Evolutionary conservation across 805 yeast species (phyloP).

Genomic region (Deakozyma indianensis): DNA sequence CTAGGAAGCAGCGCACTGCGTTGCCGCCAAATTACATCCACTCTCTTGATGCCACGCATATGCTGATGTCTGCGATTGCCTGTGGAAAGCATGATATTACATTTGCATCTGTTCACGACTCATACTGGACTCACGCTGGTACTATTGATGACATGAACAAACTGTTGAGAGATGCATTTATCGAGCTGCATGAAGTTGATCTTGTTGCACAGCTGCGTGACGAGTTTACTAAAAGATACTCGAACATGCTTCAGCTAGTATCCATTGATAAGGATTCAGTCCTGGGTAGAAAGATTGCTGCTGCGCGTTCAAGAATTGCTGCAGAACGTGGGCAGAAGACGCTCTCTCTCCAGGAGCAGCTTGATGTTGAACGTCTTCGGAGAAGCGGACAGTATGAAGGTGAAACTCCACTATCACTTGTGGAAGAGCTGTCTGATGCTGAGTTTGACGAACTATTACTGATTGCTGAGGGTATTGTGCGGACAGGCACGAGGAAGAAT

Average conservation of each 20-base stretch:
- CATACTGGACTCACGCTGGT: conserved; percentile 94
- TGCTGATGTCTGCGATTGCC: conserved; percentile 75
- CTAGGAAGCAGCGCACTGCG: conserved; percentile 81
- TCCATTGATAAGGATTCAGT: conserved; percentile 37
- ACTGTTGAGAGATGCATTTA: conserved; percentile 63
- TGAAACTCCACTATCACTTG: conserved; percentile 58
- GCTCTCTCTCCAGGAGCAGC: conserved; percentile 57
- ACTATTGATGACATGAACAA: conserved; percentile 62
- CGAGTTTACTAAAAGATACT: conserved; percentile 74
- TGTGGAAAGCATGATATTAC: conserved; percentile 52
- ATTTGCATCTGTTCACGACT: conserved; percentile 94
- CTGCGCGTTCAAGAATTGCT: conserved; percentile 35
- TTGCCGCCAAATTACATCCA: conserved; percentile 94
- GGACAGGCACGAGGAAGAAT: conserved; percentile 6
- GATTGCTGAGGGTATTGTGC: conserved; percentile 6
- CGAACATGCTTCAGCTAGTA: conserved; percentile 48
- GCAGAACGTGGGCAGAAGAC: conserved; percentile 20
- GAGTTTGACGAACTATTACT: conserved; percentile 21
- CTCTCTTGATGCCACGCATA: conserved; percentile 92
- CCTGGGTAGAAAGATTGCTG: conserved; percentile 35
- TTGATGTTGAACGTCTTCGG: conserved; percentile 54
- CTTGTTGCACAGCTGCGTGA: conserved; percentile 53
- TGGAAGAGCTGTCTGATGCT: conserved; percentile 11
- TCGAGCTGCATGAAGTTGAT: conserved; percentile 60
- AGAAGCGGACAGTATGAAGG: conserved; percentile 35